These are phyloP conservation scores for Aureobasidium subglaciale DNA, from an alignment of 2,329 filamentous ascomycete species.

Conservation along the genomic window DNA sequence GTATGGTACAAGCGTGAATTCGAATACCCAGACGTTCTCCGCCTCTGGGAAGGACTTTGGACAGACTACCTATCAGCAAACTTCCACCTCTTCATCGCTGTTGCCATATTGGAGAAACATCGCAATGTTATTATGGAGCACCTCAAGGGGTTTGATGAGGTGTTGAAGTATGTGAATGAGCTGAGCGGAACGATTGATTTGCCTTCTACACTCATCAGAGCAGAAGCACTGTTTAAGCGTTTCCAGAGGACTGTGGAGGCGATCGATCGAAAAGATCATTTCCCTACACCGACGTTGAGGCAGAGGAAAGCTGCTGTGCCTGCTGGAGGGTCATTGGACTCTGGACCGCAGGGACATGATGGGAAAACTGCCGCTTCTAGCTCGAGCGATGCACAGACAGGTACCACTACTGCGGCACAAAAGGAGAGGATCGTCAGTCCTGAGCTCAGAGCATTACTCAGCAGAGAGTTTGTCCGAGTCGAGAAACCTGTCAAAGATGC, in stretches of 20 bases:
- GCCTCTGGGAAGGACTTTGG: conserved; percentile 90
- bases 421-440: conserved; percentile 53
- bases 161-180: conserved; percentile 97
- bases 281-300: conserved; percentile 51
- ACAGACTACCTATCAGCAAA: conserved; percentile 83
- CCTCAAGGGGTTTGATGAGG: conserved; percentile 89
- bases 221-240: conserved; percentile 78
- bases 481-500: conserved; percentile 28
- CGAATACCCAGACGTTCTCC: conserved; percentile 75
- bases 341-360: not conserved
- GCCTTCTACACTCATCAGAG: conserved; percentile 74
- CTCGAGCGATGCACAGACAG: not conserved
- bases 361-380: not conserved
- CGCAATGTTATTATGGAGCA: conserved; percentile 95
- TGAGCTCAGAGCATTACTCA: conserved; percentile 56
- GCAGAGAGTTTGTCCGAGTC: conserved; percentile 50
- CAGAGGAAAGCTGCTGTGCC: conserved; percentile 42
- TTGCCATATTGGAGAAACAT: conserved; percentile 83
- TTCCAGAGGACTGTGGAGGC: conserved; percentile 86
- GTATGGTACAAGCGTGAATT: conserved; percentile 99
- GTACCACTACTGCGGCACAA: conserved; percentile 19
- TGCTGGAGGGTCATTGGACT: conserved; percentile 19
- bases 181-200: conserved; percentile 90
- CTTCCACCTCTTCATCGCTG: conserved; percentile 89
- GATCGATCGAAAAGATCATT: conserved; percentile 84